Base-by-base conservation (phyloP, 1,284 basidiomycete species). In the Grifola frondosa region DNA sequence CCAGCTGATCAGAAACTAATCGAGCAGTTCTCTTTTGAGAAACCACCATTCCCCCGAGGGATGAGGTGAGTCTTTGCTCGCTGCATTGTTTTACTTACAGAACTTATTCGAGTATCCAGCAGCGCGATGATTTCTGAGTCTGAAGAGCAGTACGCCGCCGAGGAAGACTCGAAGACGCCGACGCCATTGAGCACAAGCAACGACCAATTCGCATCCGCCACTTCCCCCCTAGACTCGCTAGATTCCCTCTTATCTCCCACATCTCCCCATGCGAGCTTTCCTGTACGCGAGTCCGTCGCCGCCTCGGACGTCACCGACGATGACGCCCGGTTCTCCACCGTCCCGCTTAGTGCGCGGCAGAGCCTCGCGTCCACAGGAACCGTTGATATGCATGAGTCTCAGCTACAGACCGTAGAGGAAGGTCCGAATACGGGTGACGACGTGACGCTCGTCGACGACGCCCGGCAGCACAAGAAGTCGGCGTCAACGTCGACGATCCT, bases 231-330 rank as follows among this genome's bases (percentile, higher is more conserved):
- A n/a, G 42, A 40, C 3, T 39, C 46, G 2, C 60, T 74, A 6
- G 68, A 74, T 50, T 65, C 70, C 16, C 49, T 75, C 3, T 65
- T 75, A 32, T 74, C 73, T 13, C 73, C 72, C 0, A 66, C 60
- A 22, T 59, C 49, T 12, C 42, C 54, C 12, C 44, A 53, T 24
- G 53, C 39, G 41, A 47, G 41, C 44, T 53, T 58, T 41, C 59
- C 59, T 5, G 46, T 52, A 5, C 56, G 73, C 30, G 69, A 72
- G 41, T 80, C 77, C 13, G 58, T 74, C 22, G 67, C 73, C 8
- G 73, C 73, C 31, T 75, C 79, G 9, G 80, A 80, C 51, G 74
- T 80, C 50, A 81, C 78, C 48, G 80, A 84, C 47, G 75, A 86
- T 53, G 84, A 87, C 43, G 77, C 65, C 1, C 65, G 65, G 21